Conservation (phyloP, 2,329 filamentous ascomycete species). For the Alternaria infectoria region DNA sequence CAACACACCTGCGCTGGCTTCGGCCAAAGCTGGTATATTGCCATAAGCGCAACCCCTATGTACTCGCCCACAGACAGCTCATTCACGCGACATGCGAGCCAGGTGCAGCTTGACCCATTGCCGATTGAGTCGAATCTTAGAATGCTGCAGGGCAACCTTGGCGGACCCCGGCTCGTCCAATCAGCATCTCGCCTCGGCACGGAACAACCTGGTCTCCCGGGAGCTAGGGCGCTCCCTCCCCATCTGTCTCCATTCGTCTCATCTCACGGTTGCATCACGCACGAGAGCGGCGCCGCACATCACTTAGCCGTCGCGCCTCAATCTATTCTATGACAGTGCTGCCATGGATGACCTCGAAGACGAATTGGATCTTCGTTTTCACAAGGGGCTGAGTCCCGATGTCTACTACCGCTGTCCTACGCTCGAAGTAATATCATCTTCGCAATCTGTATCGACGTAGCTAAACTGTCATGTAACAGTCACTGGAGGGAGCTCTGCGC, state of each 20-base stretch:
- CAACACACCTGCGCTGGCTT: background rate
- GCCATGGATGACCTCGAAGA: constrained; percentile 41
- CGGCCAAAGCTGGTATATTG: background rate
- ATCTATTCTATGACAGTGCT: background rate
- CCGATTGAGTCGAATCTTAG: constrained; percentile 2
- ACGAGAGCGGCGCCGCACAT: constrained; percentile 8
- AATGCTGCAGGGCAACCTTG: constrained; percentile 7
- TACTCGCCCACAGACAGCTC: background rate
- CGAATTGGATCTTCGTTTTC: constrained; percentile 40
- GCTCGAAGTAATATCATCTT: constrained; percentile 28
- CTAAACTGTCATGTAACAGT: constrained; percentile 28
- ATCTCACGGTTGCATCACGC: constrained; percentile 4
- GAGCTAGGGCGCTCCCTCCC: background rate
- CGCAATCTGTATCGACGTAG: constrained; percentile 1
- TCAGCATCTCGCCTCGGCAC: background rate
- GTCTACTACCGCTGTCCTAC: constrained; percentile 43
- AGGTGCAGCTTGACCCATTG: constrained; percentile 1
- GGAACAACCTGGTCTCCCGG: background rate
- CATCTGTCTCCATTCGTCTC: background rate
- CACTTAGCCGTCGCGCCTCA: background rate
- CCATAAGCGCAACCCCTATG: background rate
- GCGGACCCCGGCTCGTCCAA: background rate
- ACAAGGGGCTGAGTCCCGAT: constrained; percentile 36
- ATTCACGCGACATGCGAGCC: background rate
- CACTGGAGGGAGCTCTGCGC: constrained; percentile 36